phyloP scores from a whole-genome alignment of 2,329 filamentous ascomycete species.

The Sphaerostilbella broomeana region DNA sequence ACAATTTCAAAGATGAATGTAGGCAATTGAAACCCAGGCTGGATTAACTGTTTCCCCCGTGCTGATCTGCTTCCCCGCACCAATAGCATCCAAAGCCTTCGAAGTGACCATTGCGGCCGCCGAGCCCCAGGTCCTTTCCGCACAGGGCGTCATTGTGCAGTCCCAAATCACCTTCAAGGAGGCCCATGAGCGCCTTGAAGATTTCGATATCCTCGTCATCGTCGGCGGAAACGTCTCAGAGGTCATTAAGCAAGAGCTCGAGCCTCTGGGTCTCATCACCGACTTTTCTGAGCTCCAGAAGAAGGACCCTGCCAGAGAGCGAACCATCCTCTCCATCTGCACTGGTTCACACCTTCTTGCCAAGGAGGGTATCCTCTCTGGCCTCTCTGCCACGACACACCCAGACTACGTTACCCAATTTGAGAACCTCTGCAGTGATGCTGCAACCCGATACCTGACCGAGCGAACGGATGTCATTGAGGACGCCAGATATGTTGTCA shows the following conservation, averaged over 20 bases:
- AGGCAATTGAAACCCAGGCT: slow-evolving; percentile 14
- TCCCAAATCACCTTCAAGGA: slow-evolving; percentile 75
- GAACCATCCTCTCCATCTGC: slow-evolving; percentile 73
- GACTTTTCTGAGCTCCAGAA: slow-evolving; percentile 75
- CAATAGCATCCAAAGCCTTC: slow-evolving; percentile 48
- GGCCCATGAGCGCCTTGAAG: slow-evolving; percentile 63
- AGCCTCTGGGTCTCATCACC: slow-evolving; percentile 66
- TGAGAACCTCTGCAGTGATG: slow-evolving; percentile 73
- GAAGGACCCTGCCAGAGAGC: slow-evolving; percentile 70
- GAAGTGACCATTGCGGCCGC: slow-evolving; percentile 49
- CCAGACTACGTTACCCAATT: slow-evolving; percentile 73
- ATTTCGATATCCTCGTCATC: slow-evolving; percentile 74
- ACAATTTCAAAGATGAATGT: slow-evolving; percentile 49
- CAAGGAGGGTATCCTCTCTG: slow-evolving; percentile 68
- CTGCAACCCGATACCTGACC: slow-evolving; percentile 59
- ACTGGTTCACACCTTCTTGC: slow-evolving; percentile 74
- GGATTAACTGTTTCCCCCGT: slow-evolving; percentile 3
- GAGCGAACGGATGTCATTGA: slow-evolving; percentile 80
- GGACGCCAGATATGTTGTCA: slow-evolving; percentile 76
- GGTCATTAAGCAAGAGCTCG: slow-evolving; percentile 59
- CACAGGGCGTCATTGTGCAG: slow-evolving; percentile 62
- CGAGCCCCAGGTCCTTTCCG: slow-evolving; percentile 49
- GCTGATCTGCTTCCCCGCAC: slow-evolving; percentile 8
- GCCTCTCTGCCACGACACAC: slow-evolving; percentile 75
- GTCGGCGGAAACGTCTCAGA: slow-evolving; percentile 62